These are phyloP conservation scores for Aegle marmelos DNA, from an alignment of 345 rosid genomes.

Conservation along the genomic window DNA sequence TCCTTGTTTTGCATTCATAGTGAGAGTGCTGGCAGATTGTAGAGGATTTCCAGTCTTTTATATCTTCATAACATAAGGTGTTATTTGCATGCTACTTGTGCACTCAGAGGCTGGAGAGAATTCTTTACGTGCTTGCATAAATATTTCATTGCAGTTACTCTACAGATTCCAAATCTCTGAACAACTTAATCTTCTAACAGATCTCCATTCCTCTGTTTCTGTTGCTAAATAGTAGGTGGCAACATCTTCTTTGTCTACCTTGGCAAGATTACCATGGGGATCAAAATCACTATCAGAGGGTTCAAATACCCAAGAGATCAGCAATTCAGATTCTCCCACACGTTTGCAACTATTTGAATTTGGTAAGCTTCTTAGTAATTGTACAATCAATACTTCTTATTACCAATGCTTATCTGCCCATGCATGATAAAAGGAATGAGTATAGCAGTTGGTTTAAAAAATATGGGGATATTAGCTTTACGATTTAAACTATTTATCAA, in stretches of 20 bases:
- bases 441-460: background rate
- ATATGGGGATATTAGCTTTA: background rate
- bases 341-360: constrained; percentile 75
- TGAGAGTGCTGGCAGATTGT: background rate
- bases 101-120: too few species aligned
- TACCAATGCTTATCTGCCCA: background rate
- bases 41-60: background rate
- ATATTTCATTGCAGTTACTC: background rate
- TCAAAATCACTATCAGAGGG: constrained; percentile 42
- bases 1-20: background rate
- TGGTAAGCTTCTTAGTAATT: constrained; percentile 40
- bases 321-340: constrained; percentile 34
- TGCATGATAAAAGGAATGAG: background rate
- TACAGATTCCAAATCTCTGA: background rate
- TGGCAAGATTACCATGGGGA: constrained; percentile 79
- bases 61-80: background rate
- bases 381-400: background rate
- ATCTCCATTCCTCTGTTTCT: background rate
- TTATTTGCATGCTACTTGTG: background rate
- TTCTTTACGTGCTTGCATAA: background rate
- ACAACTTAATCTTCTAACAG: background rate
- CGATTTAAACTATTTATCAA: background rate
- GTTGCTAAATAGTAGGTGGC: constrained; percentile 41
- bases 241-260: constrained; percentile 67
- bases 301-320: constrained; percentile 15